Conservation (phyloP, 345 rosid species). For the Moricandia arvensis region DNA sequence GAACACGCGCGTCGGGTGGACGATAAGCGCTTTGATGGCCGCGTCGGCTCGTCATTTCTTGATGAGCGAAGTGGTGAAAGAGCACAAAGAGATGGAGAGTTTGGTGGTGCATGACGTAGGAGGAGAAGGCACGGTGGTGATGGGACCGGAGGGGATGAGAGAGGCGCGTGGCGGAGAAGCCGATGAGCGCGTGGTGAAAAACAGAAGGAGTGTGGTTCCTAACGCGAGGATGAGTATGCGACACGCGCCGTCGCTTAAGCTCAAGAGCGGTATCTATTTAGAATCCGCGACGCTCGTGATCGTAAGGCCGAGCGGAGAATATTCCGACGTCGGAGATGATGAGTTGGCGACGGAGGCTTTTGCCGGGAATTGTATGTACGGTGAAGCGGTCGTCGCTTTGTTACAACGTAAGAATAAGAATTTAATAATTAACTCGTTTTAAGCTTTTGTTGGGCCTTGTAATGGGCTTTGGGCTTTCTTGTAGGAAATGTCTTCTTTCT, state of each 20-base stretch:
- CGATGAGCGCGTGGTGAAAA: conserved; percentile 17
- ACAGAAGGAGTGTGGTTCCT: conserved; percentile 29
- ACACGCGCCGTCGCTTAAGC: conserved; percentile 34
- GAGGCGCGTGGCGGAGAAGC: conserved; percentile 22
- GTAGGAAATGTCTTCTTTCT: not conserved
- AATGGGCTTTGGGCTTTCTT: conserved; percentile 18
- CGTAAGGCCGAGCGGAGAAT: conserved; percentile 3
- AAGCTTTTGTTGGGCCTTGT: conserved; percentile 11
- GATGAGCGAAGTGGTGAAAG: conserved; percentile 21
- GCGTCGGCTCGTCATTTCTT: conserved; percentile 31
- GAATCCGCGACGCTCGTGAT: conserved; percentile 32
- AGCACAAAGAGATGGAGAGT: conserved; percentile 30
- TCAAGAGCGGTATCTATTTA: conserved; percentile 29
- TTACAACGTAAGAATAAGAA: conserved; percentile 11
- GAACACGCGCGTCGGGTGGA: conserved; percentile 37
- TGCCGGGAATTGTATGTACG: conserved; percentile 33
- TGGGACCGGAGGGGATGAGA: conserved; percentile 13
- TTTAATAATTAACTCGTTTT: conserved; percentile 26
- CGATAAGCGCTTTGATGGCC: conserved; percentile 31
- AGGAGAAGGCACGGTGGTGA: conserved; percentile 30
- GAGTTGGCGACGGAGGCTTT: conserved; percentile 33
- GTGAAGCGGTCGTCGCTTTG: conserved; percentile 34
- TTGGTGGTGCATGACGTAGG: conserved; percentile 26
- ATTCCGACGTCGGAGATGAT: conserved; percentile 15
- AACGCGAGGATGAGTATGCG: conserved; percentile 37